Evolutionary conservation across 345 rosid genomes (phyloP).

Genomic region (Eucalyptus regnans): DNA sequence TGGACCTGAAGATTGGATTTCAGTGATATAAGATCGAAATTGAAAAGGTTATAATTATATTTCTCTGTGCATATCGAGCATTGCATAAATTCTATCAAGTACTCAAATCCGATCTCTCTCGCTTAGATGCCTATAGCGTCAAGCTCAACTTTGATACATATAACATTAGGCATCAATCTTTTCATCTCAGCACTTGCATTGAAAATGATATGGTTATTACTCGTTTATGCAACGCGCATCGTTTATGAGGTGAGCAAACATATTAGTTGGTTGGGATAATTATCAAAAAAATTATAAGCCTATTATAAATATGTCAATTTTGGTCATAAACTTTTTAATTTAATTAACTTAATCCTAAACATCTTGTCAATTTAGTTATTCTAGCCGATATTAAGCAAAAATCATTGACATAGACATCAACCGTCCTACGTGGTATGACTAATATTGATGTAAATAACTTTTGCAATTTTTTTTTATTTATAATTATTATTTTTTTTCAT

Average conservation of each 20-base stretch:
- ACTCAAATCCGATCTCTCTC: background rate
- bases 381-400: rapidly evolving
- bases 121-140: background rate
- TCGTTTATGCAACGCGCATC: background rate
- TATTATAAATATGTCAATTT: no score
- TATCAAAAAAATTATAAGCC: rapidly evolving
- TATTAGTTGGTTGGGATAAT: background rate
- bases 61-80: background rate
- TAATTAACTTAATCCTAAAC: no score
- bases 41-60: background rate
- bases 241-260: background rate
- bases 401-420: rapidly evolving
- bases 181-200: background rate
- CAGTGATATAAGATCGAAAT: background rate
- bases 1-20: background rate
- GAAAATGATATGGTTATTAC: background rate
- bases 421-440: rapidly evolving
- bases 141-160: background rate
- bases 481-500: no score
- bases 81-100: background rate
- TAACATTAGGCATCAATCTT: background rate
- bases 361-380: no score
- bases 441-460: rapidly evolving
- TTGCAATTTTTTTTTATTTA: no score
- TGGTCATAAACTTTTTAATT: no score